phyloP scores from a whole-genome alignment of 176 grass and related monocot species.

The Carex kokanica region DNA sequence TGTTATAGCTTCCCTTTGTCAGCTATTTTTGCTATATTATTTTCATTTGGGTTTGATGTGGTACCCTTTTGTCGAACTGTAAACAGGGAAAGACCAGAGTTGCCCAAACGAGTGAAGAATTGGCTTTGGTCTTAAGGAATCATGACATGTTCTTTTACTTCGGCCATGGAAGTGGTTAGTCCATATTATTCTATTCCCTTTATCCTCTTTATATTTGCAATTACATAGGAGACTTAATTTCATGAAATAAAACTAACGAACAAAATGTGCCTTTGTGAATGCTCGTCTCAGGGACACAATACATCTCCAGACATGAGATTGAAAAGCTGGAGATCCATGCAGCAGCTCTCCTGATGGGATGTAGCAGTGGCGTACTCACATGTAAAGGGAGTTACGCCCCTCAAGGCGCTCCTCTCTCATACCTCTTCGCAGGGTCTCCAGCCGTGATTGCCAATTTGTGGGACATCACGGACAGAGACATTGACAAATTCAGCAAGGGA shows the following conservation, averaged over 20 bases:
- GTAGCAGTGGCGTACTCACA: constrained; percentile 64
- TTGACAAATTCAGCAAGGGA: constrained; percentile 68
- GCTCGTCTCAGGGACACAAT: constrained; percentile 57
- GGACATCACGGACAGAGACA: constrained; percentile 81
- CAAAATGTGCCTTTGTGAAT: not conserved
- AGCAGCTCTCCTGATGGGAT: constrained; percentile 93
- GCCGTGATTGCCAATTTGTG: constrained; percentile 70
- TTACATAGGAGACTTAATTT: not conserved
- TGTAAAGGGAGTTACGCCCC: constrained; percentile 69
- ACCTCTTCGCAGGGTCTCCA: constrained; percentile 78
- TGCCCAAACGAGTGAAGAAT: constrained; percentile 47
- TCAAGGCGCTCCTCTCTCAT: constrained; percentile 64
- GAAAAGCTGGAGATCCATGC: constrained; percentile 68
- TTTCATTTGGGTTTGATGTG: not conserved
- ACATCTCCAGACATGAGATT: constrained; percentile 68
- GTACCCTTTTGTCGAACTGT: constrained; percentile 22
- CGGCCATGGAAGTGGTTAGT: constrained; percentile 92
- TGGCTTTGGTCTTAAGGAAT: constrained; percentile 54
- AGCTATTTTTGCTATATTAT: not conserved
- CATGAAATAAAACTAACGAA: not conserved
- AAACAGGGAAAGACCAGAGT: constrained; percentile 66
- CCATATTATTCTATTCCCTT: not conserved
- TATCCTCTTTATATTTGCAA: not conserved
- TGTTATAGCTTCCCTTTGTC: not conserved
- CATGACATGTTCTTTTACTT: constrained; percentile 88